phyloP scores from a whole-genome alignment of 1,139 yeast species.

The Debaryomyces sp. region DNA sequence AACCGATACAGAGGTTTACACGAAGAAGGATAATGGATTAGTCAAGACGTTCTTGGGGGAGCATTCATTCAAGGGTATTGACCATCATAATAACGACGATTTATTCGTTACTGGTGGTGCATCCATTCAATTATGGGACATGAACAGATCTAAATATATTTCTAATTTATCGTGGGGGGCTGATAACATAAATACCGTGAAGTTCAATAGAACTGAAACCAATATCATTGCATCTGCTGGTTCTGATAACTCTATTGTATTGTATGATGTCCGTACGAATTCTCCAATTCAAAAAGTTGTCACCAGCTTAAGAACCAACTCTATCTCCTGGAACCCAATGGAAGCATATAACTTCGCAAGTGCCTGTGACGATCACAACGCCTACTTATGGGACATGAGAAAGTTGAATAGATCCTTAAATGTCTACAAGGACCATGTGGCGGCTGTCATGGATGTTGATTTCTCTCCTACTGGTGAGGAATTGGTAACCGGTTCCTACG shows the following conservation, averaged over 20 bases:
- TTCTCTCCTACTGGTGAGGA: constrained; percentile 98
- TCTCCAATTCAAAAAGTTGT: constrained; percentile 91
- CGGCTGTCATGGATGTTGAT: constrained; percentile 93
- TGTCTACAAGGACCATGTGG: constrained; percentile 92
- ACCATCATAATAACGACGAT: constrained; percentile 77
- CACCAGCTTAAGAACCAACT: constrained; percentile 80
- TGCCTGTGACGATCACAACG: constrained; percentile 94
- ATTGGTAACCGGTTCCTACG: constrained; percentile 93
- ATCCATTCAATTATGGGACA: constrained; percentile 87
- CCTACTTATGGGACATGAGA: constrained; percentile 95
- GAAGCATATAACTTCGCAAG: constrained; percentile 94
- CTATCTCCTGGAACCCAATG: constrained; percentile 96
- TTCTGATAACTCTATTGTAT: constrained; percentile 84
- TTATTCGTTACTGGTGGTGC: constrained; percentile 93
- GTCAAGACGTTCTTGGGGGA: constrained; percentile 81
- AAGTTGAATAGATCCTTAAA: constrained; percentile 77
- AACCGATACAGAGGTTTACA: constrained; percentile 40
- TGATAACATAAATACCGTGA: constrained; percentile 80
- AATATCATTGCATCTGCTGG: constrained; percentile 90
- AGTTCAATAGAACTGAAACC: constrained; percentile 89
- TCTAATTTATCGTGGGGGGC: constrained; percentile 94
- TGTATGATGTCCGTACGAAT: constrained; percentile 91
- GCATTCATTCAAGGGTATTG: constrained; percentile 82
- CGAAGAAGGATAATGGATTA: constrained; percentile 45
- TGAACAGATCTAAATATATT: constrained; percentile 73